A percentile compares a stretch with the other conserved stretches of the same genome.
phyloP scores from a whole-genome alignment of 495 filamentous ascomycete genomes.

The Penicillium psychrofluorescens region DNA sequence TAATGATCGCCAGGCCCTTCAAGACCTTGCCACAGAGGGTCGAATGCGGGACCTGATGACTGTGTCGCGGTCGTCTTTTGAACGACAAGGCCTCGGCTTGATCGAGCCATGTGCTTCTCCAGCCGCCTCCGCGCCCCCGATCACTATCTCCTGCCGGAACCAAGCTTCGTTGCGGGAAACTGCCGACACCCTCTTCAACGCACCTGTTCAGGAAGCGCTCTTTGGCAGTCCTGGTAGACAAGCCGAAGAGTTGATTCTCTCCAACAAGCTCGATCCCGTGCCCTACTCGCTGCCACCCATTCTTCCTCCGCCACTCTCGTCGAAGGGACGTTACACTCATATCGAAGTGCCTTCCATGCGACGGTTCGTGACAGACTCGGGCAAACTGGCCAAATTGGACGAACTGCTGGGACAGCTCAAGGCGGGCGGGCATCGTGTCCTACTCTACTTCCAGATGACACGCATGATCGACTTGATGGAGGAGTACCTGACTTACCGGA shows the following conservation, averaged over 20 bases:
- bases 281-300: constrained; percentile 55
- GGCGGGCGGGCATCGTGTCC: constrained; percentile 84
- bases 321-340: constrained; percentile 76
- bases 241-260: constrained; percentile 67
- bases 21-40: constrained; percentile 65
- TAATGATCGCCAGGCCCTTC: constrained; percentile 56
- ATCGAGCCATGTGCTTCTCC: constrained; percentile 77
- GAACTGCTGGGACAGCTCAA: constrained; percentile 81
- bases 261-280: constrained; percentile 55
- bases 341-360: constrained; percentile 97
- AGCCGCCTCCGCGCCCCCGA: constrained; percentile 76
- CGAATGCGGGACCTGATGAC: constrained; percentile 70
- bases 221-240: constrained; percentile 53
- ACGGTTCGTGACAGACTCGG: constrained; percentile 95
- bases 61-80: constrained; percentile 60
- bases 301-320: constrained; percentile 68
- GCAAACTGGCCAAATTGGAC: constrained; percentile 91
- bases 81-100: constrained; percentile 58
- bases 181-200: constrained; percentile 71
- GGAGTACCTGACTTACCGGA: constrained; percentile 95
- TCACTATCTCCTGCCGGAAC: constrained; percentile 69
- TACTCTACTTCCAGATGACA: constrained; percentile 99
- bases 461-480: constrained; percentile 99
- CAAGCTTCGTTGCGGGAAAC: constrained; percentile 60
- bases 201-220: constrained; percentile 62